These are phyloP conservation scores for Albifimbria verrucaria DNA, from an alignment of 2,329 filamentous ascomycete genomes.

Conservation along the genomic window DNA sequence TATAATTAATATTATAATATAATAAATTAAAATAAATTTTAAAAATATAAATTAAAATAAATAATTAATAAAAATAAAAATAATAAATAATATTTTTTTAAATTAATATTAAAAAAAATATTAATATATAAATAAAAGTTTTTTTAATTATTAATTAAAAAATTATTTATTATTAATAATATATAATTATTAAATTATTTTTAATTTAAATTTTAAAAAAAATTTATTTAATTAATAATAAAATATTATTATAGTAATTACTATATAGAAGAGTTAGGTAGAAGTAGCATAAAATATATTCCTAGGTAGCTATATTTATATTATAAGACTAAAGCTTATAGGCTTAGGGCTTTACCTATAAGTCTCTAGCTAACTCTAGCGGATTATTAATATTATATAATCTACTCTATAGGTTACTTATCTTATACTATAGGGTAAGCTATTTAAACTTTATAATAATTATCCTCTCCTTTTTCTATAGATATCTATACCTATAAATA, in stretches of 20 bases:
- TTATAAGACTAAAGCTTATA: no score
- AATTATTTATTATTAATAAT: constrained; percentile 1
- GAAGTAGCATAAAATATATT: no score
- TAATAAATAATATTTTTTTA: not conserved
- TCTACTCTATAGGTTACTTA: not conserved
- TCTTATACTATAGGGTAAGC: not conserved
- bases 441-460: not conserved
- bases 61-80: not conserved
- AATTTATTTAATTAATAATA: not conserved
- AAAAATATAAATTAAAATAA: not conserved
- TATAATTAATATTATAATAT: not conserved
- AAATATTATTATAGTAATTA: not conserved
- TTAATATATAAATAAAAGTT: not conserved
- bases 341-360: no score
- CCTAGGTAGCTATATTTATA: no score
- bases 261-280: not conserved
- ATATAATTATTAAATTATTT: not conserved
- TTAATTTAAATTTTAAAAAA: not conserved
- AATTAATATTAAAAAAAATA: not conserved
- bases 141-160: not conserved
- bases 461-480: not conserved
- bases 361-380: no score
- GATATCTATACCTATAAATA: not conserved
- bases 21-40: not conserved
- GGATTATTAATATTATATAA: not conserved